phyloP scores from a whole-genome alignment of 169 alveolate species.

The Eimeria tenella region DNA sequence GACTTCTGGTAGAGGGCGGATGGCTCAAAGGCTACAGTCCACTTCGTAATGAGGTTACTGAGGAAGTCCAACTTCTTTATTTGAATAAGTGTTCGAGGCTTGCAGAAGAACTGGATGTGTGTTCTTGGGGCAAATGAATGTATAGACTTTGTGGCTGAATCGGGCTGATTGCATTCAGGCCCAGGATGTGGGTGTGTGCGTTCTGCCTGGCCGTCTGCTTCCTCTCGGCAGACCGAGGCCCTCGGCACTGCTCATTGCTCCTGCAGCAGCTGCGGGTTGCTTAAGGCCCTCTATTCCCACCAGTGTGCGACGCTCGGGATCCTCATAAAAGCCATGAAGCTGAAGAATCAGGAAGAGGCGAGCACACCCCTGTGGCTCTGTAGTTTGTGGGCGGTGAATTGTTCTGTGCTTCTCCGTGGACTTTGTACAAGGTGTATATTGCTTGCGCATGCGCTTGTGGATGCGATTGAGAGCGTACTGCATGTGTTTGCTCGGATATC shows the following conservation, averaged over 20 bases:
- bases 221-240: constrained; percentile 5
- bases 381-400: too few species aligned
- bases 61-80: neutral
- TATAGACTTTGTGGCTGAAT: neutral
- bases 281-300: constrained; percentile 26
- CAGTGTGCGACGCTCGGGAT: neutral
- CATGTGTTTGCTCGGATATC: neutral
- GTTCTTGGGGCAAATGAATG: too few species aligned
- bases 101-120: too few species aligned
- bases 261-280: neutral
- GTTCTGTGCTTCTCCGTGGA: too few species aligned
- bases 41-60: too few species aligned
- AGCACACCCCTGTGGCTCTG: neutral
- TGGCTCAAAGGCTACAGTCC: too few species aligned
- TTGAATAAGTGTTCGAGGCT: neutral
- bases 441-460: too few species aligned
- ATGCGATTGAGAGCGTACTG: too few species aligned
- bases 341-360: neutral
- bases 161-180: neutral
- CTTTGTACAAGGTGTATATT: too few species aligned
- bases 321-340: neutral
- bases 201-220: constrained; percentile 29
- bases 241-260: constrained; percentile 19
- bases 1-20: too few species aligned
- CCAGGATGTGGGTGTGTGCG: constrained; percentile 9